Evolutionary conservation across 192 early-diverging fungal genomes (phyloP).

Genomic region (Chytriomyces sp.): DNA sequence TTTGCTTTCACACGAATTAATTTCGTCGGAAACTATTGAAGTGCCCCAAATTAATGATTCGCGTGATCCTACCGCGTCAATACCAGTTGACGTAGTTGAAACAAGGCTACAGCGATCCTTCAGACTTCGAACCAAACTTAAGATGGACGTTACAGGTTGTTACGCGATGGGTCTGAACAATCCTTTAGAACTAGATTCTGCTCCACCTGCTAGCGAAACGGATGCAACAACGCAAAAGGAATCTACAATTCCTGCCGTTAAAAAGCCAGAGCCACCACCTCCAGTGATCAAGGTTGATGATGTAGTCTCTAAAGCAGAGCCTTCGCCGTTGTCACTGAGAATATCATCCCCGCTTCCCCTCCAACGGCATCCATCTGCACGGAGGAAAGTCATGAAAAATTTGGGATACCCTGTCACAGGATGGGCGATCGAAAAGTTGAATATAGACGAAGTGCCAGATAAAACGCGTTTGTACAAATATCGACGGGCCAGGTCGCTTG

Average conservation of each 20-base stretch:
- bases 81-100: too few species aligned
- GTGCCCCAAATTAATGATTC: too few species aligned
- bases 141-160: conserved; percentile 18
- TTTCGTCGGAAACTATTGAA: too few species aligned
- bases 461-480: neutral
- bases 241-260: neutral
- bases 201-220: neutral
- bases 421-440: neutral
- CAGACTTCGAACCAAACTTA: conserved; percentile 9
- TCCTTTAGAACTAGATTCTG: conserved; percentile 8
- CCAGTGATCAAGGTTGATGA: too few species aligned
- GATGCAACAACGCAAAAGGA: neutral
- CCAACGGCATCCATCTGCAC: conserved; percentile 12
- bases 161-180: conserved; percentile 25
- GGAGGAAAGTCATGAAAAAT: conserved; percentile 15
- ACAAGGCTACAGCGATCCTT: conserved; percentile 16
- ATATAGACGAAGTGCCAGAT: neutral
- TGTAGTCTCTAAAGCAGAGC: neutral
- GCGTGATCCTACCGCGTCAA: too few species aligned
- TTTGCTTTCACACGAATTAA: too few species aligned
- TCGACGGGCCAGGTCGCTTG: conserved; percentile 19
- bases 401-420: conserved; percentile 24
- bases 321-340: too few species aligned
- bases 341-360: conserved; percentile 9
- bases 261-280: neutral